Percentiles rank a stretch among this genome's conserved stretches.
Evolutionary conservation across 164 flowering plant genomes (phyloP).

Genomic region (Nelumbo lutea): DNA sequence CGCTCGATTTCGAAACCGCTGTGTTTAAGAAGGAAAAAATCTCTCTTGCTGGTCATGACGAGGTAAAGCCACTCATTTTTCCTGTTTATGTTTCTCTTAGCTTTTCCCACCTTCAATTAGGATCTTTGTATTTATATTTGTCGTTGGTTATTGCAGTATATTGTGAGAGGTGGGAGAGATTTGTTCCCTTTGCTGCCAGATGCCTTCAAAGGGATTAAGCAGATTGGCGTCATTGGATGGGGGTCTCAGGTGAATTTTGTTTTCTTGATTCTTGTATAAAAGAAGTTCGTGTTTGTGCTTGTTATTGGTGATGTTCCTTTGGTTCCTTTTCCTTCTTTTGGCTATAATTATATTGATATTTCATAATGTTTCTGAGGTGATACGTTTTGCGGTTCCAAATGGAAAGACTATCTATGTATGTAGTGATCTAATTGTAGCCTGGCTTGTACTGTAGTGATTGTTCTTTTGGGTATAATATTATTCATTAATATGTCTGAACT

Average conservation of each 20-base stretch:
- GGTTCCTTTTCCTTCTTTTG: too few species aligned
- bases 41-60: conserved; percentile 31
- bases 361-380: too few species aligned
- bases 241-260: conserved; percentile 57
- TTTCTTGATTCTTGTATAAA: neutral
- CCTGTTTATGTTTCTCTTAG: neutral
- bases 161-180: conserved; percentile 81
- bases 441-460: neutral
- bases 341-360: too few species aligned
- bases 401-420: too few species aligned
- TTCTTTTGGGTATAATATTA: neutral
- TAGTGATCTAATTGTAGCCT: neutral
- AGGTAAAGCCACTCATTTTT: conserved; percentile 13
- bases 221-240: conserved; percentile 87
- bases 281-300: neutral
- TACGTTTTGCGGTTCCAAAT: too few species aligned
- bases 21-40: conserved; percentile 69
- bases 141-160: conserved; percentile 35
- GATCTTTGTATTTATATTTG: neutral
- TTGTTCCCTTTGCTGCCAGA: conserved; percentile 60
- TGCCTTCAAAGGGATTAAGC: conserved; percentile 72
- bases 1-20: conserved; percentile 63
- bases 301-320: too few species aligned
- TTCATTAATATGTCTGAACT: neutral
- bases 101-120: neutral